Conservation (phyloP, 495 filamentous ascomycete genomes). For the Hypoxylon fuscum region DNA sequence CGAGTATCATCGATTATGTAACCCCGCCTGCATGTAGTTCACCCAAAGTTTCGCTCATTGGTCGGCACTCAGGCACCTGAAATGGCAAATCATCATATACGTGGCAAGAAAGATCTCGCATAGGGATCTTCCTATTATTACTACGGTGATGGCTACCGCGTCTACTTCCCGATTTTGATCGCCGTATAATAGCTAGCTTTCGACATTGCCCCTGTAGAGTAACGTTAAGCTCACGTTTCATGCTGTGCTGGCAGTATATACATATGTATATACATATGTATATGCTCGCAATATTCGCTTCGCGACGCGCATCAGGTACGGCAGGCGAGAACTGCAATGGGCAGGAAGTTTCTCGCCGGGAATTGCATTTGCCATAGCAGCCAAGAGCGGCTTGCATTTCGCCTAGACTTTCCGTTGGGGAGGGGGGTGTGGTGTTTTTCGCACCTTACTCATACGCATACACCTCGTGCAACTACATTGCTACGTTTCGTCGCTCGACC, state of each 20-base stretch:
- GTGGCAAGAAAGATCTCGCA: slow-evolving; percentile 39
- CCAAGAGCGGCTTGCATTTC: slow-evolving; percentile 39
- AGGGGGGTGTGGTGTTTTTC: slow-evolving; percentile 20
- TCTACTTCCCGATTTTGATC: slow-evolving; percentile 23
- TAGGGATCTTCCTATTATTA: slow-evolving; percentile 33
- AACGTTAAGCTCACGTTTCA: slow-evolving; percentile 36
- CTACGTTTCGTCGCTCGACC: slow-evolving; percentile 34
- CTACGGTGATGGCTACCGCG: slow-evolving; percentile 14
- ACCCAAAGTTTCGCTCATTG: slow-evolving; percentile 1
- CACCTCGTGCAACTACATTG: slow-evolving; percentile 23
- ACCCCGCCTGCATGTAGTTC: neutral
- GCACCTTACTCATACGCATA: slow-evolving; percentile 29
- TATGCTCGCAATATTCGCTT: slow-evolving; percentile 31
- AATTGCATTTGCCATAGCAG: slow-evolving; percentile 41
- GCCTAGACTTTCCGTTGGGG: slow-evolving; percentile 27
- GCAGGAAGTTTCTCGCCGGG: slow-evolving; percentile 31
- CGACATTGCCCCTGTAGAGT: slow-evolving; percentile 17
- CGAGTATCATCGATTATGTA: slow-evolving; percentile 12
- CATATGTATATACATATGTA: too few species aligned
- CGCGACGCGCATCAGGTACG: slow-evolving; percentile 27
- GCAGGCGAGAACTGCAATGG: slow-evolving; percentile 20
- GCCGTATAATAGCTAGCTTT: neutral
- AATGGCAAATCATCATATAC: slow-evolving; percentile 24
- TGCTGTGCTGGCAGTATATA: slow-evolving; percentile 11
- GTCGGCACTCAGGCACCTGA: slow-evolving; percentile 1